phyloP scores from a whole-genome alignment of 495 filamentous ascomycete species.

The Lepraria neglecta region DNA sequence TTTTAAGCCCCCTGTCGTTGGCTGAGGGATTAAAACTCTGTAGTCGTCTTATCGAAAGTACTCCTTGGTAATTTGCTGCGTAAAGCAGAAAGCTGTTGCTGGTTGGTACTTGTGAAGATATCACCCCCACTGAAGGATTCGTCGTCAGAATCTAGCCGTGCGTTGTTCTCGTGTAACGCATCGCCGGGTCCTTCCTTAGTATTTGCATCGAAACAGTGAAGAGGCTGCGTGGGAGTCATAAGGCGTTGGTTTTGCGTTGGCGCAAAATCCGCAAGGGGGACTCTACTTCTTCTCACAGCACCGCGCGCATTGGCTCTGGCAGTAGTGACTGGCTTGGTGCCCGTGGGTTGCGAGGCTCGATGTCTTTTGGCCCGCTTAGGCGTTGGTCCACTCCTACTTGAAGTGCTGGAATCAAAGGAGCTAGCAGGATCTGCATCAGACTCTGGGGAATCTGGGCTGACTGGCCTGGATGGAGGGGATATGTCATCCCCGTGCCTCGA shows the following conservation, averaged over 20 bases:
- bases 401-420: not conserved
- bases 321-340: not conserved
- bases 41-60: constrained; percentile 10
- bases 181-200: not conserved
- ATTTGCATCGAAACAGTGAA: not conserved
- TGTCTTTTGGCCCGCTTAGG: constrained; percentile 18
- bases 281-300: not conserved
- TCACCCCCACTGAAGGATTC: constrained; percentile 22
- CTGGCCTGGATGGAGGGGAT: not conserved
- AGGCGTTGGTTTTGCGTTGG: not conserved
- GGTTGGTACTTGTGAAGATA: constrained; percentile 25
- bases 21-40: constrained; percentile 6
- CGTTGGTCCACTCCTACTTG: constrained; percentile 13
- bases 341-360: not conserved
- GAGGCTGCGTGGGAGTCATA: not conserved
- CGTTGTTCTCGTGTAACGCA: not conserved
- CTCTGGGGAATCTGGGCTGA: not conserved
- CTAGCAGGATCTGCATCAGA: not conserved
- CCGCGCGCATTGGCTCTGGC: not conserved
- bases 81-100: constrained; percentile 12
- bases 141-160: constrained; percentile 9
- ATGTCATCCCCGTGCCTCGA: not conserved
- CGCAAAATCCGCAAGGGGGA: constrained; percentile 7
- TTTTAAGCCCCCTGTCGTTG: not conserved
- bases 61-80: not conserved